Evolutionary conservation across 2,329 filamentous ascomycete species (phyloP).

Genomic region (Cercospora janseana): DNA sequence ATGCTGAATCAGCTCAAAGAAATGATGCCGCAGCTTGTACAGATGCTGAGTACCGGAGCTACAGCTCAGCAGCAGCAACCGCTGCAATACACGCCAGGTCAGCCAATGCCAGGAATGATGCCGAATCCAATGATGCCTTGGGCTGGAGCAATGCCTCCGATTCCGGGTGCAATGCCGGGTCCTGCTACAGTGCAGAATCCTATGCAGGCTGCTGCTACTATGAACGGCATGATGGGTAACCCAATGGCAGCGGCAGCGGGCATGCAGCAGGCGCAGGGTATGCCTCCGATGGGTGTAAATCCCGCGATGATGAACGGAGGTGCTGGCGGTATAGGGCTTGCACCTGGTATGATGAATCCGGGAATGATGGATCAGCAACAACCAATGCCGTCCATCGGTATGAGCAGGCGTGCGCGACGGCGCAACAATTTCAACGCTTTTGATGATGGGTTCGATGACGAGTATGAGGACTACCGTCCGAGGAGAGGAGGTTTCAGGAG

Average conservation of each 20-base stretch:
- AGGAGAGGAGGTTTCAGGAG: constrained; percentile 8
- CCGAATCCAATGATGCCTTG: neutral
- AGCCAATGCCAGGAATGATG: constrained; percentile 2
- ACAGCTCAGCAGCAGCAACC: neutral
- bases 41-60: constrained; percentile 19
- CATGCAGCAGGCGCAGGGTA: too few relatives aligned
- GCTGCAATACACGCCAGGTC: neutral
- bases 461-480: constrained; percentile 16
- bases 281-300: neutral
- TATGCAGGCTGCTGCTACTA: constrained; percentile 11
- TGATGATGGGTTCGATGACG: constrained; percentile 20
- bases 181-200: constrained; percentile 8
- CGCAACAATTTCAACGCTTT: constrained; percentile 13
- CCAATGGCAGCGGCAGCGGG: constrained; percentile 5
- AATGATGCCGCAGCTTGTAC: constrained; percentile 28
- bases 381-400: neutral
- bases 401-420: constrained; percentile 13
- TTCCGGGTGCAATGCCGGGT: neutral
- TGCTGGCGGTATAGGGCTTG: too few relatives aligned
- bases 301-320: constrained; percentile 13
- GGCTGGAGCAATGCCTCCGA: neutral
- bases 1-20: constrained; percentile 31
- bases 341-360: constrained; percentile 6
- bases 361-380: constrained; percentile 16
- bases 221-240: constrained; percentile 5